These are phyloP conservation scores for Sclerotinia minor DNA, from an alignment of 2,329 filamentous ascomycete species.

Conservation along the genomic window DNA sequence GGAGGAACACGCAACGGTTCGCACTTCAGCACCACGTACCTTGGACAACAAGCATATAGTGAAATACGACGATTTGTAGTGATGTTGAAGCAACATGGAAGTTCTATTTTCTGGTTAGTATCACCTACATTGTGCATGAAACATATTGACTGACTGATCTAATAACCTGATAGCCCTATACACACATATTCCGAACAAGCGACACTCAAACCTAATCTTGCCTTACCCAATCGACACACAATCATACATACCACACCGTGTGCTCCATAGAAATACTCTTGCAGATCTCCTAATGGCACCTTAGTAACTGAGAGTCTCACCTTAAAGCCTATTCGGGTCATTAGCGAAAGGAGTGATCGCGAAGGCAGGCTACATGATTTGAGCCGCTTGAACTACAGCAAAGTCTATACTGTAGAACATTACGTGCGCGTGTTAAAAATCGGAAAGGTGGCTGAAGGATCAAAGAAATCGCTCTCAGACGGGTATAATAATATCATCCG, in stretches of 20 bases:
- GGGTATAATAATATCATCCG: too few relatives aligned
- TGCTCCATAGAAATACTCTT: not conserved
- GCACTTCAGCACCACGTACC: constrained; percentile 25
- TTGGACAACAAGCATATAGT: constrained; percentile 28
- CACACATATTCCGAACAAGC: constrained; percentile 35
- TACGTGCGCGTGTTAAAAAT: constrained; percentile 32
- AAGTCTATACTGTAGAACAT: constrained; percentile 36
- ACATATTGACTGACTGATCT: not conserved
- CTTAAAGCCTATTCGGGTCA: constrained; percentile 33
- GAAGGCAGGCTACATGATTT: not conserved
- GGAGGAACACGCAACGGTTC: constrained; percentile 24
- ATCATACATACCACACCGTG: constrained; percentile 8
- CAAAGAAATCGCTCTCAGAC: not conserved
- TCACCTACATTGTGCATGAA: not conserved
- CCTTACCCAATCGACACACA: not conserved
- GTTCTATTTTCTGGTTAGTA: constrained; percentile 33
- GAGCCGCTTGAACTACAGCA: constrained; percentile 37
- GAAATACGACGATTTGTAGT: constrained; percentile 37
- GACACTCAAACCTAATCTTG: constrained; percentile 33
- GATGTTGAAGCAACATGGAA: constrained; percentile 29
- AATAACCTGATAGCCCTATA: constrained; percentile 27
- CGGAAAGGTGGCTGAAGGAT: constrained; percentile 23
- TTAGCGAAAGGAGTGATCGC: constrained; percentile 15
- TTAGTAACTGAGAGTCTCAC: constrained; percentile 25
- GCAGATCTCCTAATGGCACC: fast-evolving